These are phyloP conservation scores for Eucalyptus viminalis DNA, from an alignment of 345 rosid genomes.

Conservation along the genomic window DNA sequence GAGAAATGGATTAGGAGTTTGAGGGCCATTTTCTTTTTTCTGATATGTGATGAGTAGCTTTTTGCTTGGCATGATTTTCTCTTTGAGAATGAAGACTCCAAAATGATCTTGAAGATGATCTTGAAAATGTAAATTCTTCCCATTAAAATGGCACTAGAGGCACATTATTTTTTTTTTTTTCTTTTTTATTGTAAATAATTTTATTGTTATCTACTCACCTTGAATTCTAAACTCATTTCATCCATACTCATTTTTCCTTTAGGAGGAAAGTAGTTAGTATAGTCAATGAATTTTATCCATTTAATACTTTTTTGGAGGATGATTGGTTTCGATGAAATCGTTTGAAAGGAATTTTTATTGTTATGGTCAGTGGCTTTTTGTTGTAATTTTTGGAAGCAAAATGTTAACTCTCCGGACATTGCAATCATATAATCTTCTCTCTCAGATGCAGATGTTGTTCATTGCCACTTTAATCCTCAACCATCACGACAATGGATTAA, in stretches of 20 bases:
- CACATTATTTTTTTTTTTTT: neutral
- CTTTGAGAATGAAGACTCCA: neutral
- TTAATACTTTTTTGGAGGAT: neutral
- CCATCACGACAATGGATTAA: neutral
- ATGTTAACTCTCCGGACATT: neutral
- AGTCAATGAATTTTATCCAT: neutral
- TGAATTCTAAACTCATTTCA: neutral
- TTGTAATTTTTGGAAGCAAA: neutral
- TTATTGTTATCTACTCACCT: too few species aligned
- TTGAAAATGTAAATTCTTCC: neutral
- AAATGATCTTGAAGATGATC: neutral
- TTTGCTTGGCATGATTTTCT: neutral
- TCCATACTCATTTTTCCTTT: neutral
- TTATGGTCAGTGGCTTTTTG: neutral
- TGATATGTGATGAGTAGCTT: neutral
- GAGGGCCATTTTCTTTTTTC: neutral
- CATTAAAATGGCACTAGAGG: neutral
- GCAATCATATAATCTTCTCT: neutral
- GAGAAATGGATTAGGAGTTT: neutral
- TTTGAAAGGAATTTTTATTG: neutral
- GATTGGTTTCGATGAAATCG: neutral
- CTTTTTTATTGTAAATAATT: too few species aligned
- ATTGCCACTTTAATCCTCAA: neutral
- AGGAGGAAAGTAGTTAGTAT: neutral
- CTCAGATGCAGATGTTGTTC: neutral